A percentile compares a stretch with the other conserved stretches of the same genome.
Evolutionary conservation across 257 asterid species (phyloP).

Genomic region (Solanum medicagineum): DNA sequence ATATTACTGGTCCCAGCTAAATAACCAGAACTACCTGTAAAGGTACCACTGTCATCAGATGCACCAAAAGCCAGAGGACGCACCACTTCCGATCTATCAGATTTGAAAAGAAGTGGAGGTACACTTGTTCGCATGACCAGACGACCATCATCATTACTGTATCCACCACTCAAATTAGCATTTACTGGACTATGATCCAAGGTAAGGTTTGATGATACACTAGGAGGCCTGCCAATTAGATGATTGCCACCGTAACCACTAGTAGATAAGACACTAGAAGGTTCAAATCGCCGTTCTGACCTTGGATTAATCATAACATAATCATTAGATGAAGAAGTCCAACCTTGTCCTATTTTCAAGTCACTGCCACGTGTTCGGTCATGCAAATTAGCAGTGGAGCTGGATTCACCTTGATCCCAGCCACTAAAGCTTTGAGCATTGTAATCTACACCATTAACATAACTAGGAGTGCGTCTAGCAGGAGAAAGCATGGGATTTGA

Average conservation of each 20-base stretch:
- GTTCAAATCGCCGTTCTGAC: slow-evolving; percentile 39
- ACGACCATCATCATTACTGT: slow-evolving; percentile 13
- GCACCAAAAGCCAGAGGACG: slow-evolving; percentile 20
- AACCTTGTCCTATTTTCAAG: slow-evolving; percentile 29
- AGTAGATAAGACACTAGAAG: slow-evolving; percentile 8
- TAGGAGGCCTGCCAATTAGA: slow-evolving; percentile 13
- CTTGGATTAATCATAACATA: slow-evolving; percentile 24
- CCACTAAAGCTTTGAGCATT: slow-evolving; percentile 25
- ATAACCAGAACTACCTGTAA: slow-evolving; percentile 30
- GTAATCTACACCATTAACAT: not conserved
- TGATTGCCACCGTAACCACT: slow-evolving; percentile 14
- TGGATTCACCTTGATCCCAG: slow-evolving; percentile 79
- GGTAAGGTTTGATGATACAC: slow-evolving; percentile 12
- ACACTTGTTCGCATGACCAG: slow-evolving; percentile 13
- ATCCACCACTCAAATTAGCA: slow-evolving; percentile 18
- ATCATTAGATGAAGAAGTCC: slow-evolving; percentile 39
- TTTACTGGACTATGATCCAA: slow-evolving; percentile 20
- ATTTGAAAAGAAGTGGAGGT: slow-evolving; percentile 19
- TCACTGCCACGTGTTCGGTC: slow-evolving; percentile 16
- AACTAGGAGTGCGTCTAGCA: slow-evolving; percentile 17
- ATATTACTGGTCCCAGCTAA: slow-evolving; percentile 28
- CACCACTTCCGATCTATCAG: slow-evolving; percentile 28
- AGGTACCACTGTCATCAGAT: slow-evolving; percentile 17
- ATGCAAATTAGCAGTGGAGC: slow-evolving; percentile 41
- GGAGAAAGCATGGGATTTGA: slow-evolving; percentile 35